A percentile compares a stretch with the other conserved stretches of the same genome.
Evolutionary conservation across 371 early-diverging fungal species (phyloP).

Genomic region (Mucor indicus): DNA sequence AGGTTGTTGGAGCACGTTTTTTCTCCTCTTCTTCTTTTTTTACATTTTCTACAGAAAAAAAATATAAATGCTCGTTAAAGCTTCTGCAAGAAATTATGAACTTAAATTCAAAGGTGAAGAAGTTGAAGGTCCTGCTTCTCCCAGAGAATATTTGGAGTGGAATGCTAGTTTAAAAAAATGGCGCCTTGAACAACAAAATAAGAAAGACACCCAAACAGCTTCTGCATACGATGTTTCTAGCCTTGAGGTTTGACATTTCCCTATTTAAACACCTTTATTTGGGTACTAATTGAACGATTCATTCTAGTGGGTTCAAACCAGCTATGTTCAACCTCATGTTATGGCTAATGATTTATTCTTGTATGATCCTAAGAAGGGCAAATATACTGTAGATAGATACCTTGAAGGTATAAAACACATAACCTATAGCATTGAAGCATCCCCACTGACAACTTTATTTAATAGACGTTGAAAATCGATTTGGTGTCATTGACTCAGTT

Average conservation of each 20-base stretch:
- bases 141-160: constrained; percentile 27
- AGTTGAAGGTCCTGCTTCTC: constrained; percentile 28
- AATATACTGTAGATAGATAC: constrained; percentile 23
- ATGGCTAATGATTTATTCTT: constrained; percentile 26
- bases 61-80: constrained; percentile 31
- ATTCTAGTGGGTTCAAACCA: constrained; percentile 21
- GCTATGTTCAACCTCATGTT: constrained; percentile 26
- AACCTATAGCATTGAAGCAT: background rate
- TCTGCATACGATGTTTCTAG: constrained; percentile 16
- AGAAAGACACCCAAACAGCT: constrained; percentile 5
- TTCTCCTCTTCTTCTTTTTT: no score
- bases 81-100: constrained; percentile 21
- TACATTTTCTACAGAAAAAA: no score
- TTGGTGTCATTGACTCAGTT: constrained; percentile 23
- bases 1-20: no score
- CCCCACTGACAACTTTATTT: background rate
- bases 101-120: constrained; percentile 23
- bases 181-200: constrained; percentile 19
- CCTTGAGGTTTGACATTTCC: constrained; percentile 17
- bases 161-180: constrained; percentile 17
- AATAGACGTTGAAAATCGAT: constrained; percentile 13
- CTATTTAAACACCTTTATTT: background rate
- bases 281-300: no score
- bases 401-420: constrained; percentile 12
- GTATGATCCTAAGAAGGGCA: constrained; percentile 21